Base-by-base conservation (phyloP, 148 eudicot genomes). In the Gaultheria prostrata region DNA sequence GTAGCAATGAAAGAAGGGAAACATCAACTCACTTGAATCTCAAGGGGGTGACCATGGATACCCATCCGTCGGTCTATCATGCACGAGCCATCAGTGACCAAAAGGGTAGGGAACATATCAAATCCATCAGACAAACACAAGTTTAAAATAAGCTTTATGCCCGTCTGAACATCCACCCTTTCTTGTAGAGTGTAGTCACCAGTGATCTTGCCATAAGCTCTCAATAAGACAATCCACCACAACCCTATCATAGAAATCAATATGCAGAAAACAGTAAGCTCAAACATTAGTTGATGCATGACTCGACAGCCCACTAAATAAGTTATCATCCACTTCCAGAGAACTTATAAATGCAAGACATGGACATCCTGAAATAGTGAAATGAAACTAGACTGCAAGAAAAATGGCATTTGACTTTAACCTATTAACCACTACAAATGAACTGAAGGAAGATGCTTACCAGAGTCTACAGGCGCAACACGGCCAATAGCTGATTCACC, bases 1-100 rank as follows among this genome's bases (percentile, higher is more conserved):
- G 59, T 35, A 32, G 28, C 32, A 28, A 61, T 18, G 20, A 63
- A 59, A 53, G 63, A 76, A 43, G 2, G 32, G 1, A 72, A 26
- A 59, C 14, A 35, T 45, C 32, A 48, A 76, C 94, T 86, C 86
- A 95, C 98, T 87, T 95, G 98, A 82, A 95, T 95, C 89, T 95
- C 98, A 84, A 95, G 91, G 56, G 98, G 98, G 82, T 95, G 98
- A 53, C 98, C 98, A 87, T 95, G 98, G 81, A 95, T 94, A 80
- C 98, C 98, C 98, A 95, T 95, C 13, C 98, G 93, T 7, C 98
- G 91, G 89, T 95, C 98, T 70, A 95, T 95, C 98, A 95, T 95
- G 79, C 98, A 95, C 54, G 98, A 95, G 53, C 98, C 98, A 92
- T 95, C 98, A 82, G 98, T 95, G 85, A 94, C 98, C 46, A 95